phyloP scores from a whole-genome alignment of 2,329 filamentous ascomycete species.

The Trichoderma atrobrunneum region DNA sequence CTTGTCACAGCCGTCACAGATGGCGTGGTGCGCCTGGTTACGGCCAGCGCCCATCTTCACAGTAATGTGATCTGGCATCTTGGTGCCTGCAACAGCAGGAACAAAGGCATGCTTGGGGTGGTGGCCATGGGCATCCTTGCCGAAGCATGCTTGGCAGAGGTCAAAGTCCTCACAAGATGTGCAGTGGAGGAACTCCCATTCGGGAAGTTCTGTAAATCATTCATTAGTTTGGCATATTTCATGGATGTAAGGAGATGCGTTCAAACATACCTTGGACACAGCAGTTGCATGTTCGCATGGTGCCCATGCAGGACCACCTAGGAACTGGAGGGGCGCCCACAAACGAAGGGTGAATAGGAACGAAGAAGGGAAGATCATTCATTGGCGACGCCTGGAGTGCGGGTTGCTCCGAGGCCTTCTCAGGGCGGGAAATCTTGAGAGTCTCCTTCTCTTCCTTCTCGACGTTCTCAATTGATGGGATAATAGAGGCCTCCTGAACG shows the following conservation, averaged over 20 bases:
- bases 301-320: conserved; percentile 25
- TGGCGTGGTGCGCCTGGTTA: conserved; percentile 76
- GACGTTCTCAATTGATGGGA: not conserved
- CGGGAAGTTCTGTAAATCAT: conserved; percentile 59
- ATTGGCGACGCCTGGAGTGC: not conserved
- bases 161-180: conserved; percentile 84
- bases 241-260: conserved; percentile 11
- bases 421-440: conserved; percentile 11
- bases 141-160: conserved; percentile 80
- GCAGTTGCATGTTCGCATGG: conserved; percentile 67
- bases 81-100: conserved; percentile 61
- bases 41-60: conserved; percentile 75
- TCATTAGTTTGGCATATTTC: conserved; percentile 30
- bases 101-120: conserved; percentile 82
- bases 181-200: conserved; percentile 83
- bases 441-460: not conserved
- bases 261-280: conserved; percentile 46
- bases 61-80: conserved; percentile 59
- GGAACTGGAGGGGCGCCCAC: conserved; percentile 23
- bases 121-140: conserved; percentile 76
- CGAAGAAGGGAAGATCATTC: not conserved
- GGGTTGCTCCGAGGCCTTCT: conserved; percentile 8
- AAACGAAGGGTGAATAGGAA: conserved; percentile 23
- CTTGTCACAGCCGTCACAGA: conserved; percentile 91
- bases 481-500: conserved; percentile 26